Base-by-base conservation (phyloP, 1,284 basidiomycete species). In the Thecaphora thlaspeos region DNA sequence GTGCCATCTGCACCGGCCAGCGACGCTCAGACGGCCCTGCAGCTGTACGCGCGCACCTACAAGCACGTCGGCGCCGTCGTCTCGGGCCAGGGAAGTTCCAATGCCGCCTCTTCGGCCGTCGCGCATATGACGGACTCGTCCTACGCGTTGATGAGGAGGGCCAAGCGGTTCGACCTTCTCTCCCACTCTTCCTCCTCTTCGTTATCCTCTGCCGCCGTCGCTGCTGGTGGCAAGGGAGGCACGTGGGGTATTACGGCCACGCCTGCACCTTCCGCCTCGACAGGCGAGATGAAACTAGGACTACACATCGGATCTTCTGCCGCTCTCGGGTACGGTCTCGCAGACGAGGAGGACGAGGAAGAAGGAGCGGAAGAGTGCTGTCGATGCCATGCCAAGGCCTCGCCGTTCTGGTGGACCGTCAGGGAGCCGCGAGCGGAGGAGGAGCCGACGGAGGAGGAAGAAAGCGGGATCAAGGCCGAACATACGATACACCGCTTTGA, bases 11-110 rank as follows among this genome's bases (percentile, higher is more conserved):
- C n/a, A n/a, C n/a, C n/a, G n/a, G 26, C 63, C 78, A 56, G 89
- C 90, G 55, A 84, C 83, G 5, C 88, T 57, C 84, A 88, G 88
- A 90, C 88, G 21, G 88, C 90, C 1, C 82, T 95, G 19, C 90
- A 94, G 79, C 84, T 89, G 15, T 95, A 89, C 77, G 87, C 86
- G 38, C 83, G 83, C 48, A 83, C 85, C 10, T 93, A 93, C 81
- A 94, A 94, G 79, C 86, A 87, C 68, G 86, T 88, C 12, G 18
- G 34, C 19, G 26, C 21, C 38, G 18, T 15, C 30, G 22, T n/a
- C 21, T 7, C 34, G 18, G 17, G 40, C 9, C 17, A 18, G 39
- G 18, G 39, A 38, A 46, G 45, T 9, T n/a, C 19, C 7, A 38
- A 17, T 8, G 19, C 37, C 37, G 19, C 37, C 19, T 21, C 37